Conservation (phyloP, 257 asterid genomes). For the Nemophila menziesii region DNA sequence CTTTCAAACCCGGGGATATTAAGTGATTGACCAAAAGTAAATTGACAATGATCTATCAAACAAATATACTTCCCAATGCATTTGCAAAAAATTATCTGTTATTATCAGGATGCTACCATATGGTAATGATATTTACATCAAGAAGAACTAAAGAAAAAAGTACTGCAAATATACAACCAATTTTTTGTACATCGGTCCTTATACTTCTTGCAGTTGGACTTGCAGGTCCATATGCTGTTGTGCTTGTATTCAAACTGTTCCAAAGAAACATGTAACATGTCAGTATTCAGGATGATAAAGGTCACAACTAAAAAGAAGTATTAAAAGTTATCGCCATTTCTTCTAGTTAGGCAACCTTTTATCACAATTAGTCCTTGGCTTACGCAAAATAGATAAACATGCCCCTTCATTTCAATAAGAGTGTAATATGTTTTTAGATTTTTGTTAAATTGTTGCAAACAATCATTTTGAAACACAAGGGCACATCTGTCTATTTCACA, state of each 20-base stretch:
- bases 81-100: slow-evolving; percentile 1
- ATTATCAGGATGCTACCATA: slow-evolving; percentile 12
- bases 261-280: background rate
- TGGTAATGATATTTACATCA: slow-evolving; percentile 19
- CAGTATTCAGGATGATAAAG: background rate
- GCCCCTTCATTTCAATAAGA: no score
- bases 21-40: no score
- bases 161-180: slow-evolving; percentile 21
- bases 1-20: no score
- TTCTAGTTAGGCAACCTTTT: no score
- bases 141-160: slow-evolving; percentile 16
- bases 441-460: no score
- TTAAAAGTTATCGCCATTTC: no score
- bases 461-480: no score
- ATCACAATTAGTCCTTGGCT: no score
- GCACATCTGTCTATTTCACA: no score
- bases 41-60: background rate
- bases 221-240: slow-evolving; percentile 45
- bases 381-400: no score
- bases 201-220: slow-evolving; percentile 26
- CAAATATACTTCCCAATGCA: background rate
- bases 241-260: slow-evolving; percentile 40
- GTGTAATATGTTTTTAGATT: no score
- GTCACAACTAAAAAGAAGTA: no score
- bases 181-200: slow-evolving; percentile 9